Percentiles rank a stretch among this genome's conserved stretches.
These are phyloP conservation scores for Rhododendron kiyosumense DNA, from an alignment of 148 eudicot species.

Conservation along the genomic window DNA sequence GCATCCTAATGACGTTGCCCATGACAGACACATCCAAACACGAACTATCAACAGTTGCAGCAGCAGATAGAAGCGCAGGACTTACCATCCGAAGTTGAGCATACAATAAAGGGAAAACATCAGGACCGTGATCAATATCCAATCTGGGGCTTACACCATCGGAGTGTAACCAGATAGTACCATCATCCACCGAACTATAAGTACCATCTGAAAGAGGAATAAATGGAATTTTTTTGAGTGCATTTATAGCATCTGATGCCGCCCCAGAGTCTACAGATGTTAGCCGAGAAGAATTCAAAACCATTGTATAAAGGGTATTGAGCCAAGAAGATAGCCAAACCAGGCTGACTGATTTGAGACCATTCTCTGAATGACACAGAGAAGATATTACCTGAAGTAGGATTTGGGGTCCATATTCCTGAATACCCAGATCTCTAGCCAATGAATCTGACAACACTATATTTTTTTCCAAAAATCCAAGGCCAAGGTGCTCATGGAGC, in stretches of 20 bases:
- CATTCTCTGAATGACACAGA: constrained; percentile 45
- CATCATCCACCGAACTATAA: constrained; percentile 60
- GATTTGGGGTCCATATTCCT: constrained; percentile 74
- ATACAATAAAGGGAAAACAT: constrained; percentile 59
- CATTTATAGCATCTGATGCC: constrained; percentile 40
- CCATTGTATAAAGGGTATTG: constrained; percentile 54
- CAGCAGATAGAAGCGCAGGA: constrained; percentile 59
- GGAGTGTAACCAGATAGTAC: constrained; percentile 74
- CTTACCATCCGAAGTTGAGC: constrained; percentile 63
- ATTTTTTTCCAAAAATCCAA: constrained; percentile 65
- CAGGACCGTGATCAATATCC: constrained; percentile 35
- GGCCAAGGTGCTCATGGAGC: constrained; percentile 69
- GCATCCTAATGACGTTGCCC: constrained; percentile 53
- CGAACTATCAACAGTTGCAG: constrained; percentile 29
- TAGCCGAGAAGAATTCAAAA: constrained; percentile 34
- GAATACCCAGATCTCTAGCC: constrained; percentile 76
- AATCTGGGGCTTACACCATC: constrained; percentile 34
- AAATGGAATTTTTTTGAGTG: constrained; percentile 60
- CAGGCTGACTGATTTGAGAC: constrained; percentile 59
- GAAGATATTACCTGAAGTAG: constrained; percentile 62
- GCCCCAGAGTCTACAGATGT: constrained; percentile 22
- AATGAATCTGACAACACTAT: constrained; percentile 61
- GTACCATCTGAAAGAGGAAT: constrained; percentile 86
- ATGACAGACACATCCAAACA: constrained; percentile 17
- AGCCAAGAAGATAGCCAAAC: constrained; percentile 69